Evolutionary conservation across 2,329 filamentous ascomycete genomes (phyloP).

Genomic region (Aureobasidium melanogenum): DNA sequence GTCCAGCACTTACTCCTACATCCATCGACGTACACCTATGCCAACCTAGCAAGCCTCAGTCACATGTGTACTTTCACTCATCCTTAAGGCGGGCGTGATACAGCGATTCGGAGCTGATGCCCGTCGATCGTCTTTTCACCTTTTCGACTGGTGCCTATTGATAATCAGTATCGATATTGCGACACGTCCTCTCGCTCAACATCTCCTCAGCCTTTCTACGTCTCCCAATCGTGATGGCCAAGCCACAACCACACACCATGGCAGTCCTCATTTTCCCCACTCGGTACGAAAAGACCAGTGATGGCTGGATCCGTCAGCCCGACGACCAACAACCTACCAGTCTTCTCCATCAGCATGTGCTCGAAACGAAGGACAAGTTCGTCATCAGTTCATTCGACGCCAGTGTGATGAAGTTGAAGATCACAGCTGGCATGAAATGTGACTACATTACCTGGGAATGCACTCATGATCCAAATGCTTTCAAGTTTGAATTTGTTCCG

Average conservation of each 20-base stretch:
- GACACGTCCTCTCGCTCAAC: not conserved
- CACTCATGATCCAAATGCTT: not conserved
- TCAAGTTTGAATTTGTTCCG: not conserved
- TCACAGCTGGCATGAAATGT: not conserved
- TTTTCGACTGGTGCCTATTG: not conserved
- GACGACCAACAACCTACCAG: not conserved
- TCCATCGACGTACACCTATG: not conserved
- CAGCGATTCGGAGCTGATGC: not conserved
- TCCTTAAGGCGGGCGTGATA: no score
- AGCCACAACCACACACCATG: not conserved
- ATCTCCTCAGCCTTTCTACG: not conserved
- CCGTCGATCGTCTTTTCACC: not conserved
- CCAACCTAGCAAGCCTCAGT: not conserved
- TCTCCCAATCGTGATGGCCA: no score
- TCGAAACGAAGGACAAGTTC: not conserved
- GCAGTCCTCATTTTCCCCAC: not conserved
- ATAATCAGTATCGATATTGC: not conserved
- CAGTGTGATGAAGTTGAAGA: not conserved
- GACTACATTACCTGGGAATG: not conserved
- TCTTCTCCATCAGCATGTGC: not conserved
- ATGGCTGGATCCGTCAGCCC: not conserved
- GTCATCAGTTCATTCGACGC: not conserved
- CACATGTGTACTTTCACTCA: not conserved
- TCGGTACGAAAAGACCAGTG: not conserved
- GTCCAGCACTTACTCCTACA: not conserved